Percentiles rank a stretch among this genome's conserved stretches.
phyloP scores from a whole-genome alignment of 2,329 filamentous ascomycete genomes.

The Pleurostoma richardsiae region DNA sequence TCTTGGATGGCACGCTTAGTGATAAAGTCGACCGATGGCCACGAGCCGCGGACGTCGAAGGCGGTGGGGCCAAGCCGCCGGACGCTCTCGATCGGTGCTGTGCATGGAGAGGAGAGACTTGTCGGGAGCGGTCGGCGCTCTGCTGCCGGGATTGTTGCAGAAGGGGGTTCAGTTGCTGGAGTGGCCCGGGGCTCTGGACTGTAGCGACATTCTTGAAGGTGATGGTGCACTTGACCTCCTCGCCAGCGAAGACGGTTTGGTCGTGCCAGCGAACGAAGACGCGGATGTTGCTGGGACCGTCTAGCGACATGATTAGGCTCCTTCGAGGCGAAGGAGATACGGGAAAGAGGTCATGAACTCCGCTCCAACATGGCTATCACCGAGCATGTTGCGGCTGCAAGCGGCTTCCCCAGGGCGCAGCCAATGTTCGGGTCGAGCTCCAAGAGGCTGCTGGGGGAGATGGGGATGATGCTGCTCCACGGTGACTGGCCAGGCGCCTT shows the following conservation, averaged over 20 bases:
- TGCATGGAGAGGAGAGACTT: slow-evolving; percentile 36
- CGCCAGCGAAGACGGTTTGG: slow-evolving; percentile 91
- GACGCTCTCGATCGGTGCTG: slow-evolving; percentile 31
- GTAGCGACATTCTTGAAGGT: slow-evolving; percentile 84
- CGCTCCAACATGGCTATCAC: slow-evolving; percentile 6
- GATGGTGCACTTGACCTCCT: slow-evolving; percentile 92
- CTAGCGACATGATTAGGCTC: slow-evolving; percentile 41
- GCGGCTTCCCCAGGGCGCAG: background rate
- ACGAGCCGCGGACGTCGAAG: slow-evolving; percentile 29
- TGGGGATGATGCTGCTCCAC: background rate
- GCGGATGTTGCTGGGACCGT: slow-evolving; percentile 67
- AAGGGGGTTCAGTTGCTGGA: slow-evolving; percentile 10
- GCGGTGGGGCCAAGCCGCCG: slow-evolving; percentile 40
- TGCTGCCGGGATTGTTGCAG: slow-evolving; percentile 21
- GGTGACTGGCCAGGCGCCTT: too few relatives aligned
- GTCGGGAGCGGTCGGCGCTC: slow-evolving; percentile 29
- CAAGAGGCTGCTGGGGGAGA: background rate
- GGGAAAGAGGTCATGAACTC: slow-evolving; percentile 7
- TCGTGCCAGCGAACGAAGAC: slow-evolving; percentile 95
- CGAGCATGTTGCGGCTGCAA: background rate
- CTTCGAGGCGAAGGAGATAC: slow-evolving; percentile 24
- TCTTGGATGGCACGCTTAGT: slow-evolving; percentile 41
- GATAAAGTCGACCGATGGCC: slow-evolving; percentile 67
- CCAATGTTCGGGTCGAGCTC: background rate
- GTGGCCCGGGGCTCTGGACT: slow-evolving; percentile 14